Evolutionary conservation across 768 basidiomycete species (phyloP), one percentile per base, ranked within the genome.

Genomic region (Calocybe cyanea): DNA sequence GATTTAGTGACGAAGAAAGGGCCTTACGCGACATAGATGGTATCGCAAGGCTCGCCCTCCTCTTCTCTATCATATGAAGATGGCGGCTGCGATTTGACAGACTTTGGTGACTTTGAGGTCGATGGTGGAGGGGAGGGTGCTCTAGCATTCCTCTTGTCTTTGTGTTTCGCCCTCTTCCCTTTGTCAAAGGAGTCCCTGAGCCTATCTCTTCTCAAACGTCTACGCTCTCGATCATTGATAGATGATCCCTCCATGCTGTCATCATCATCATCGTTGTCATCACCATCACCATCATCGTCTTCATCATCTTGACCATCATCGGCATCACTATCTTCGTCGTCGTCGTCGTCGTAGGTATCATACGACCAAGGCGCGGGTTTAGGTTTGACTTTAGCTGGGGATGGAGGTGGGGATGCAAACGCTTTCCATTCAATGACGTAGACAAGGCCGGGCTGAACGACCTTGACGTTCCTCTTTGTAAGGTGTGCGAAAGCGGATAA

Each of bases 401-500:
- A 48, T 1, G 57, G 44, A 14, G 52, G 53, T 15, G 78, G 77
- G 41, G 70, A 45, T 9, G 46, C 76, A 48, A 81, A 83, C 2
- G 85, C 76, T 31, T 69, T 65, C 85, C 87, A 89, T 57, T 91
- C 84, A 44, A 94, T 91, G 49, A 93, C 85, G 64, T 93, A 93
- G 20, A 92, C 87, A 25, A 96, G 74, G 1, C 88, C 90, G 0
- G 93, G 92, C 59, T 95, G 93, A 42, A 94, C 79, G 47, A 96
- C 91, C 69, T 95, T 95, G 63, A 96, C 85, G 57, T 91, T 78
- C 23, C 85, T 74, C 44, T 71, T 70, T 39, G 75, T 76, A 70
- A 91, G 78, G 55, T 92, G 88, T 3, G 93, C 85, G 62, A 93
- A 95, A 0, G 91, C 91, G 14, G 86, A 87, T n/a, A 96, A 73